Percentiles rank a stretch among this genome's conserved stretches.
Conservation (phyloP, 2,329 filamentous ascomycete species). For the Microdochium bolleyi region DNA sequence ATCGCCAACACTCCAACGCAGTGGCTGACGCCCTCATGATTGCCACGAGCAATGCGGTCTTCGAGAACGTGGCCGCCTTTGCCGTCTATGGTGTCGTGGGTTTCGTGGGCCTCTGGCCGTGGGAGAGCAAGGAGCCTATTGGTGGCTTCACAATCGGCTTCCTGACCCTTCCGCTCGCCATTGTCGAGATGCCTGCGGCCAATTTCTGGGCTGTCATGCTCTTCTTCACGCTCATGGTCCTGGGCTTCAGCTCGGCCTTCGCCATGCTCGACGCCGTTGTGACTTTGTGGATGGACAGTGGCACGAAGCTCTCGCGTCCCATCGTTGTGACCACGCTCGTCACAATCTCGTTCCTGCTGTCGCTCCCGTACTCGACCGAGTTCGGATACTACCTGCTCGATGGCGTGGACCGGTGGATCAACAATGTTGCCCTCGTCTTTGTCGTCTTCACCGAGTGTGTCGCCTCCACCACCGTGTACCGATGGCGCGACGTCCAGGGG, state of each 20-base stretch:
- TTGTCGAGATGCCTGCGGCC: slow-evolving; percentile 45
- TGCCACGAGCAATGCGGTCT: slow-evolving; percentile 45
- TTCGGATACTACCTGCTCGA: slow-evolving; percentile 48
- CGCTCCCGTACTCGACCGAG: slow-evolving; percentile 47
- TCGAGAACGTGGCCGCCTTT: slow-evolving; percentile 43
- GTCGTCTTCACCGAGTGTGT: slow-evolving; percentile 45
- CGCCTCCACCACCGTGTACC: slow-evolving; percentile 43
- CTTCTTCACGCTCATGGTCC: slow-evolving; percentile 50
- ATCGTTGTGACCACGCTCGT: slow-evolving; percentile 40
- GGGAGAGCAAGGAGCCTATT: slow-evolving; percentile 26
- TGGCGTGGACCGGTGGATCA: slow-evolving; percentile 48
- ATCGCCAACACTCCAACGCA: slow-evolving; percentile 47
- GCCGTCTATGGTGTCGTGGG: slow-evolving; percentile 49
- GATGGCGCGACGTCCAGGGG: slow-evolving; percentile 37
- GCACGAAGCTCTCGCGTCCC: slow-evolving; percentile 35
- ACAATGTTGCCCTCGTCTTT: slow-evolving; percentile 45
- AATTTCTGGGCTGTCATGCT: slow-evolving; percentile 51
- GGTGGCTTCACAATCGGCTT: slow-evolving; percentile 51
- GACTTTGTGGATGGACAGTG: slow-evolving; percentile 44
- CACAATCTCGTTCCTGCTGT: slow-evolving; percentile 42
- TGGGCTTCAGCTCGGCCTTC: slow-evolving; percentile 51
- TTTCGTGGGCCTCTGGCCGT: slow-evolving; percentile 26
- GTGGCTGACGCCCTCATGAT: slow-evolving; percentile 51
- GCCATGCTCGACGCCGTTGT: slow-evolving; percentile 50
- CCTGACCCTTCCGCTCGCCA: slow-evolving; percentile 47